phyloP scores from a whole-genome alignment of 1,284 basidiomycete genomes.

The Stereum hirsutum region DNA sequence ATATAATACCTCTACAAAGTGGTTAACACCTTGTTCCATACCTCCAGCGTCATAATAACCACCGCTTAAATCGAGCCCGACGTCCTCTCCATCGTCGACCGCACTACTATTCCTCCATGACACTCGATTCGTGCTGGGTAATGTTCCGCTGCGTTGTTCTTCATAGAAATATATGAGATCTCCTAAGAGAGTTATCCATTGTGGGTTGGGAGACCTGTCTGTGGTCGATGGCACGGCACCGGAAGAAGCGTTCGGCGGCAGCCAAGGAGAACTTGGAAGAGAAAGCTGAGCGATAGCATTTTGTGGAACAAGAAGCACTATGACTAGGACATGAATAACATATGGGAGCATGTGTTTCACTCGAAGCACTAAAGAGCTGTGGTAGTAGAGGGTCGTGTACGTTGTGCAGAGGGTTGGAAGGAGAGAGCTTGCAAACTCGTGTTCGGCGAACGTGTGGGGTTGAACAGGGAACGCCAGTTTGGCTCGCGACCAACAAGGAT shows the following conservation, averaged over 20 bases:
- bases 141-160: slow-evolving; percentile 75
- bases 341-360: too few relatives aligned
- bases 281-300: slow-evolving; percentile 38
- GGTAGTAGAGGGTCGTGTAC: too few relatives aligned
- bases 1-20: slow-evolving; percentile 1
- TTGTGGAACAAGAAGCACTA: too few relatives aligned
- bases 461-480: too few relatives aligned
- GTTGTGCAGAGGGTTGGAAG: too few relatives aligned
- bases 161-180: slow-evolving; percentile 87
- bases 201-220: slow-evolving; percentile 43
- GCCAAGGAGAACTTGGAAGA: slow-evolving; percentile 51
- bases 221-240: slow-evolving; percentile 42
- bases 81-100: slow-evolving; percentile 69
- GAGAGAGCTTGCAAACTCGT: too few relatives aligned
- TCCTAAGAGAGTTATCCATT: slow-evolving; percentile 78
- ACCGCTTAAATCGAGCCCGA: slow-evolving; percentile 67
- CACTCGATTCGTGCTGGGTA: slow-evolving; percentile 67
- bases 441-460: too few relatives aligned
- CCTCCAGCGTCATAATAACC: slow-evolving; percentile 92
- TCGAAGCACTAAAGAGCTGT: too few relatives aligned
- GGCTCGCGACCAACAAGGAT: too few relatives aligned
- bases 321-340: too few relatives aligned
- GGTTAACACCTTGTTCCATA: too few relatives aligned
- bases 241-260: slow-evolving; percentile 53
- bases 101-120: slow-evolving; percentile 82